Conservation (phyloP, 805 yeast species). For the Kluyveromyces aestuarii region DNA sequence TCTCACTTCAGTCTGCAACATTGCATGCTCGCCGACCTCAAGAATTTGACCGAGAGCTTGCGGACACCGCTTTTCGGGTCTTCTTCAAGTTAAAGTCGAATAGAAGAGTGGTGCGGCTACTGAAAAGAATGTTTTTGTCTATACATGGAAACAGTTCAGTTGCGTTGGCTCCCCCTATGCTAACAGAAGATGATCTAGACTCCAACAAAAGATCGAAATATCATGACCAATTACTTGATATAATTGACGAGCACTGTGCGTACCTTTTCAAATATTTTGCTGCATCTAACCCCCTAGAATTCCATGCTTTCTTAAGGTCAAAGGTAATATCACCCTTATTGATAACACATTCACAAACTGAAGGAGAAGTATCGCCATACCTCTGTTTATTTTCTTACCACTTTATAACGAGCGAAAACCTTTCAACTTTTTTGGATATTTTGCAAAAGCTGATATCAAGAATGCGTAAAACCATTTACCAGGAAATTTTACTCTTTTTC, state of each 20-base stretch:
- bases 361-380: conserved; percentile 32
- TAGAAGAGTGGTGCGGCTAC: conserved; percentile 22
- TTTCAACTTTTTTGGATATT: conserved; percentile 33
- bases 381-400: conserved; percentile 39
- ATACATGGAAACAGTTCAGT: conserved; percentile 3
- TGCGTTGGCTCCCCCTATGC: not conserved
- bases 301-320: conserved; percentile 26
- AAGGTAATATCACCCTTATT: conserved; percentile 16
- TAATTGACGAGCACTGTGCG: conserved; percentile 33
- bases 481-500: conserved; percentile 36
- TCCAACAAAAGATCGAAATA: not conserved
- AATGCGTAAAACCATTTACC: conserved; percentile 37
- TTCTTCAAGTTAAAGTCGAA: conserved; percentile 28
- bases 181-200: not conserved
- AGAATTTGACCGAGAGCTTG: conserved; percentile 19
- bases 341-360: conserved; percentile 30
- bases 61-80: conserved; percentile 21
- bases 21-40: conserved; percentile 30
- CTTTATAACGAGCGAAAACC: conserved; percentile 31
- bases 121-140: conserved; percentile 23
- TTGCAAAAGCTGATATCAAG: conserved; percentile 30
- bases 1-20: conserved; percentile 27
- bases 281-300: conserved; percentile 41
- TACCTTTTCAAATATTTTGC: conserved; percentile 38
- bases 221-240: conserved; percentile 4